phyloP scores from a whole-genome alignment of 352 stramenopile species.

The Phytophthora sp. region DNA sequence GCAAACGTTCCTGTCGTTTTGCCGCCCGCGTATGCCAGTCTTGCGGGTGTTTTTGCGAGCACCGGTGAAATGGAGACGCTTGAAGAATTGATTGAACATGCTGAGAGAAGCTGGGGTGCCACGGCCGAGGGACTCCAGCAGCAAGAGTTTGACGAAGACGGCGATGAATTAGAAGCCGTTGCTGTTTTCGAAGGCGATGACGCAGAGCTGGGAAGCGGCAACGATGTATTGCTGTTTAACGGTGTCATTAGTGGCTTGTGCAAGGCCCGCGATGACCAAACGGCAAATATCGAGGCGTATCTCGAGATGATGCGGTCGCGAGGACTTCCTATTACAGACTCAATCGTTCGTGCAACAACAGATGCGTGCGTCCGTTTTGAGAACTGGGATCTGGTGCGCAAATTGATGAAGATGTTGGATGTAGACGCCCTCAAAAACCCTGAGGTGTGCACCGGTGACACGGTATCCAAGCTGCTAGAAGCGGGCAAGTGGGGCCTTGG shows the following conservation, averaged over 20 bases:
- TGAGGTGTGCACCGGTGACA: constrained; percentile 72
- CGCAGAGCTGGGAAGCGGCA: constrained; percentile 26
- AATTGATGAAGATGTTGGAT: constrained; percentile 60
- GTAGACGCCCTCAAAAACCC: constrained; percentile 52
- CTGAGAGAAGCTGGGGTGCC: constrained; percentile 43
- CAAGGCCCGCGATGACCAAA: constrained; percentile 78
- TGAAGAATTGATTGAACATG: constrained; percentile 65
- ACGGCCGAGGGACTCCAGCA: constrained; percentile 29
- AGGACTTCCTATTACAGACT: constrained; percentile 71
- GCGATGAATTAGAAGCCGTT: constrained; percentile 31
- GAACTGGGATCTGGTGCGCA: constrained; percentile 59
- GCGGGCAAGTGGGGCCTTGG: constrained; percentile 53
- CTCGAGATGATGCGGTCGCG: constrained; percentile 56
- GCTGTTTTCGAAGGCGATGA: constrained; percentile 34
- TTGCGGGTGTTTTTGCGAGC: constrained; percentile 81
- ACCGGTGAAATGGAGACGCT: constrained; percentile 75
- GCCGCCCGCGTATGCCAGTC: constrained; percentile 80
- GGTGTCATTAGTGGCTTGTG: constrained; percentile 82
- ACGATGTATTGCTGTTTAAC: constrained; percentile 69
- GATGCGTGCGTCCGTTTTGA: constrained; percentile 74
- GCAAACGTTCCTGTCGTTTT: constrained; percentile 67
- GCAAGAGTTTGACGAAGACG: constrained; percentile 35
- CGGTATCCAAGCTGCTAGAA: constrained; percentile 81
- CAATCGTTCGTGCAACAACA: constrained; percentile 72
- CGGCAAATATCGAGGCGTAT: constrained; percentile 65